These are phyloP conservation scores for Spirogloea muscicola DNA, from an alignment of 139 green algal species.

Conservation along the genomic window DNA sequence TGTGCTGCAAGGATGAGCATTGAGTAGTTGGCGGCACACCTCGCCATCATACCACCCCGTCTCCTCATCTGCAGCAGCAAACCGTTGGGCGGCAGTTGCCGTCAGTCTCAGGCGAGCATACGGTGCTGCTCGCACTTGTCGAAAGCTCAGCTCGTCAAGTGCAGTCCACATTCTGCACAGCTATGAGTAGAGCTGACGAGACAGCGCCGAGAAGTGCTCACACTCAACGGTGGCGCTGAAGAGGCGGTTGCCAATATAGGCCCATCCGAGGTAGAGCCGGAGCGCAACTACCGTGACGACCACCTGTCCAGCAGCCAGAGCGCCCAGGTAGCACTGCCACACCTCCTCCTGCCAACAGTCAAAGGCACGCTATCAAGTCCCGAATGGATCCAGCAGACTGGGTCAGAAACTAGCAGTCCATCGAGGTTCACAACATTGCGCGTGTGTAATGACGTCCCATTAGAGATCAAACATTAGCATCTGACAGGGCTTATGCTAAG, in stretches of 20 bases:
- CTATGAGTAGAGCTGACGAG: neutral
- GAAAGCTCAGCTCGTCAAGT: neutral
- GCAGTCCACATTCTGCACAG: neutral
- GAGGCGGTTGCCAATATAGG: slow-evolving; percentile 84
- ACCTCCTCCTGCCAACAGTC: slow-evolving; percentile 12
- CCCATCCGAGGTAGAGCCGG: slow-evolving; percentile 83
- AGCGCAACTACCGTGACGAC: slow-evolving; percentile 69
- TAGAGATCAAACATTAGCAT: neutral
- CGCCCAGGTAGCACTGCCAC: slow-evolving; percentile 24
- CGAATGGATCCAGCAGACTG: neutral
- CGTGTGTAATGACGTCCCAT: neutral
- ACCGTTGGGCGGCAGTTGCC: neutral
- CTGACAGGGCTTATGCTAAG: neutral
- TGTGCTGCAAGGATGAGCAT: neutral
- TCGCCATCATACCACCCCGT: slow-evolving; percentile 58
- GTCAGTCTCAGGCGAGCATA: neutral
- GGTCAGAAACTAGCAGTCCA: neutral
- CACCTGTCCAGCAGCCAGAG: slow-evolving; percentile 57
- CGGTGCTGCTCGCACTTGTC: neutral
- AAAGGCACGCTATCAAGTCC: neutral
- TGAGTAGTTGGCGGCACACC: neutral
- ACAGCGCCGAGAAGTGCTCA: slow-evolving; percentile 5
- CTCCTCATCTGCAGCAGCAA: slow-evolving; percentile 68
- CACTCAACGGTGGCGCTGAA: slow-evolving; percentile 74
- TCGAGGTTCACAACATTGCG: neutral